These are phyloP conservation scores for Polyporus tsugae DNA, from an alignment of 1,284 basidiomycete genomes.

Conservation along the genomic window DNA sequence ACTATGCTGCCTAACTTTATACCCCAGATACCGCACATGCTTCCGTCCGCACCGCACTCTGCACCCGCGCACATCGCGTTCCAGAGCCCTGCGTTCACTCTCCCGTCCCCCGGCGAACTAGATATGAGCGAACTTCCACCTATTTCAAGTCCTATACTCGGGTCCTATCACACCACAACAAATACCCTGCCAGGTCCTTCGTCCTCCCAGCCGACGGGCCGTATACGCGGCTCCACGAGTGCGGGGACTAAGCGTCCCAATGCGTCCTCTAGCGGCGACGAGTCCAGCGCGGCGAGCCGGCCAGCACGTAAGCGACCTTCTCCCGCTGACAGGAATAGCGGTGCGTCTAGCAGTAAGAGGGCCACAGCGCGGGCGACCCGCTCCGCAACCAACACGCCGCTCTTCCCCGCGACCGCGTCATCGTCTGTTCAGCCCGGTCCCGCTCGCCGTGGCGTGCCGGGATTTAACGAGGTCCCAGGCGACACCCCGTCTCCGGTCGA, in stretches of 20 bases:
- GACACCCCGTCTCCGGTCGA: constrained; percentile 87
- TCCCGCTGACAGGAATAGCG: constrained; percentile 30
- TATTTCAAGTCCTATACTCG: constrained; percentile 79
- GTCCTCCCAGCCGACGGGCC: constrained; percentile 9
- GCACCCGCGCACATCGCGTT: constrained; percentile 74
- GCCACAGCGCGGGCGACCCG: constrained; percentile 52
- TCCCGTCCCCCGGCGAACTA: constrained; percentile 57
- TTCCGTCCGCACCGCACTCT: constrained; percentile 50
- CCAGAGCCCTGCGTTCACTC: constrained; percentile 44
- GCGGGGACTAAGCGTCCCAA: constrained; percentile 43
- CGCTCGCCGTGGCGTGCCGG: constrained; percentile 48
- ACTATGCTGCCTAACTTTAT: constrained; percentile 38
- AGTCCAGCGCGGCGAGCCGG: constrained; percentile 40
- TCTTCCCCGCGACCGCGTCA: constrained; percentile 52
- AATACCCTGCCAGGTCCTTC: constrained; percentile 7
- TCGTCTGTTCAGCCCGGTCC: constrained; percentile 33
- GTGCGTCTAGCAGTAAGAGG: constrained; percentile 26
- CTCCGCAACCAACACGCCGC: constrained; percentile 70
- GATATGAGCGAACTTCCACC: constrained; percentile 76
- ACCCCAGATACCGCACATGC: constrained; percentile 41
- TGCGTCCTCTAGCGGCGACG: constrained; percentile 45
- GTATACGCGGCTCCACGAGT: constrained; percentile 23
- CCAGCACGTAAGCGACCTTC: constrained; percentile 59
- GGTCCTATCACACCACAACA: constrained; percentile 52
- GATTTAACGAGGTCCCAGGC: constrained; percentile 49